Evolutionary conservation across 1,139 yeast species (phyloP).

Genomic region (Candida smagusa): DNA sequence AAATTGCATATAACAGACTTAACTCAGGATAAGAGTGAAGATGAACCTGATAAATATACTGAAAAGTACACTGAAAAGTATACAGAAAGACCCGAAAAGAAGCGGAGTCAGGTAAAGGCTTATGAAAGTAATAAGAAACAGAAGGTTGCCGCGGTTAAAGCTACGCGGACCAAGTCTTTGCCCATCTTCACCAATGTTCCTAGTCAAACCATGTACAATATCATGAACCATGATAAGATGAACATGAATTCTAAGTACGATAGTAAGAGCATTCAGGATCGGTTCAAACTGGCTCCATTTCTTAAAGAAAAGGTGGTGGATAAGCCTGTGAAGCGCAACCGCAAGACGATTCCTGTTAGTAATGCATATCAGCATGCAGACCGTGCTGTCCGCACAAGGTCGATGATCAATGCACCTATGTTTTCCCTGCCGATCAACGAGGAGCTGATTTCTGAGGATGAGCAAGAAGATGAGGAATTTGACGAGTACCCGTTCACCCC

Average conservation of each 20-base stretch:
- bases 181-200: slow-evolving; percentile 51
- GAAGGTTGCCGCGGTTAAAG: slow-evolving; percentile 37
- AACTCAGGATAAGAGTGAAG: neutral
- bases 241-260: slow-evolving; percentile 41
- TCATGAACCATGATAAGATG: slow-evolving; percentile 42
- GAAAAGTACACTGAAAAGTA: slow-evolving; percentile 13
- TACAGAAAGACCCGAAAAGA: slow-evolving; percentile 4
- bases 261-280: slow-evolving; percentile 41
- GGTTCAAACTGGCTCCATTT: slow-evolving; percentile 49
- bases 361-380: slow-evolving; percentile 23
- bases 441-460: slow-evolving; percentile 25
- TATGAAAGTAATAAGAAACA: slow-evolving; percentile 1
- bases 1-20: slow-evolving; percentile 47
- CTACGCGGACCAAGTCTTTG: slow-evolving; percentile 62
- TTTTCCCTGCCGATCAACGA: slow-evolving; percentile 42
- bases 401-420: slow-evolving; percentile 33
- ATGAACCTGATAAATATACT: slow-evolving; percentile 2
- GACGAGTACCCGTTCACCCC: slow-evolving; percentile 43
- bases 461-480: slow-evolving; percentile 12
- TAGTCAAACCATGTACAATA: slow-evolving; percentile 38
- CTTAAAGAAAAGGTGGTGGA: slow-evolving; percentile 39
- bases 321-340: slow-evolving; percentile 33
- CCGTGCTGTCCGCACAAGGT: slow-evolving; percentile 44
- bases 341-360: slow-evolving; percentile 11
- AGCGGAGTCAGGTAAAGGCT: neutral